Percentiles rank a stretch among this genome's conserved stretches.
These are phyloP conservation scores for Phascolomyces articulosus DNA, from an alignment of 371 early-diverging fungal species.

Conservation along the genomic window DNA sequence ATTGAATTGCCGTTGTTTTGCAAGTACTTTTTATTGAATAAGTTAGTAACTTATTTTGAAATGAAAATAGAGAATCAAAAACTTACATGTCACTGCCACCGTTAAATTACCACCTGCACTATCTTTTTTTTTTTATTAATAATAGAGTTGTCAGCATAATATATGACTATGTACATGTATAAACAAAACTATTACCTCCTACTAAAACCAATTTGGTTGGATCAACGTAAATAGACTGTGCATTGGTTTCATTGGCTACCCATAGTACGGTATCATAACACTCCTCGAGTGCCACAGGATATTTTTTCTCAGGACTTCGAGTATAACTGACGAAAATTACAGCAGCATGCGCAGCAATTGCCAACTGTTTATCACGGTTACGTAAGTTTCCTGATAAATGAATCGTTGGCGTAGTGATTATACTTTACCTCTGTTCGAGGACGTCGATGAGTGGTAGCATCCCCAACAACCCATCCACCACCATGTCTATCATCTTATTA, in stretches of 20 bases:
- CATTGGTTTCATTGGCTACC: constrained; percentile 20
- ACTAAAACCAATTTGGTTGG: constrained; percentile 22
- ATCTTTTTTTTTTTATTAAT: constrained; percentile 15
- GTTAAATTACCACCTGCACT: constrained; percentile 38
- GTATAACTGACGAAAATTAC: constrained; percentile 28
- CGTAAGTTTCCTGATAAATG: too few relatives aligned
- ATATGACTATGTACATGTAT: too few relatives aligned
- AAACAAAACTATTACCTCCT: too few relatives aligned
- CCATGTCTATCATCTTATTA: constrained; percentile 13
- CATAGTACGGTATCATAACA: constrained; percentile 30
- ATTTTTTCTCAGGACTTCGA: constrained; percentile 24
- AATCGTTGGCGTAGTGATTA: too few relatives aligned
- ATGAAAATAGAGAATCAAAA: not conserved
- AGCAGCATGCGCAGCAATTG: constrained; percentile 5
- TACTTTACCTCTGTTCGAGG: constrained; percentile 7
- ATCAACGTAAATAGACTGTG: constrained; percentile 17
- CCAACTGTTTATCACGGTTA: not conserved
- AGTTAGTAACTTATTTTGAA: not conserved
- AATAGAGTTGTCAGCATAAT: too few relatives aligned
- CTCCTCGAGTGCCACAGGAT: constrained; percentile 33
- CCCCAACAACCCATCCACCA: constrained; percentile 24
- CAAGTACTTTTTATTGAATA: constrained; percentile 20
- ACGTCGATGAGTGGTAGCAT: not conserved
- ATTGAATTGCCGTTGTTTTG: constrained; percentile 25
- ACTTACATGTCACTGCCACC: constrained; percentile 22